Evolutionary conservation across 208 protist species (phyloP), one percentile per base, ranked within the genome.

Genomic region (Porcisia hertigi): DNA sequence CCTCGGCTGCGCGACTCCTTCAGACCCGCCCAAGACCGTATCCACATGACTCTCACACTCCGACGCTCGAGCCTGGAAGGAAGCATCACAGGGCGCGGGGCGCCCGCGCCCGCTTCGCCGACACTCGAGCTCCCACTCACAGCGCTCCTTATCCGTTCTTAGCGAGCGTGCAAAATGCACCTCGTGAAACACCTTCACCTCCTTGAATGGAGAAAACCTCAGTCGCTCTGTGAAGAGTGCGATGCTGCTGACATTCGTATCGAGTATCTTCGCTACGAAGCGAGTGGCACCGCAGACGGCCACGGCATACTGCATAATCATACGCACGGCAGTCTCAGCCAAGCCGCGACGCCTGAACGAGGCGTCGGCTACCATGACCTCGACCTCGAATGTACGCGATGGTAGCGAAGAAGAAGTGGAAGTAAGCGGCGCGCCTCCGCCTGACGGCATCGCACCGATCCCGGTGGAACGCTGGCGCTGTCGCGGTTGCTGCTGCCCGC

Each of bases 231-330:
- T 66, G 73, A 98, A 98, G 14, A 98, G 84, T 1, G 54, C 36
- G 12, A 96, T 80, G 70, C 93, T 97, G 49, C 71, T 62, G 1
- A n/a, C 63, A 83, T 98, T 98, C 53, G 69, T 72, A 14, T 89
- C 83, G 4, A 97, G 79, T 30, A 98, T 97, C 81, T 98, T 98
- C 8, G 94, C 94, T 9, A 96, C 85, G 83, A 98, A 98, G 57
- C 73, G 70, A 0, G 83, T 84, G 2, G 86, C 88, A 47, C 82
- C 86, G 45, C 94, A 84, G 47, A 92, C 81, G n/a, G 82, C 75
- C 3, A 91, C 66, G 34, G 88, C 94, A 78, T 97, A 98, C 60
- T 89, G 82, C 87, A 98, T 97, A 4, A 98, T 65, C 79, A 97
- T 76, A 30, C 85, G 85, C 45, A 97, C 84, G 30, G 93, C 93